Evolutionary conservation across 495 filamentous ascomycete genomes (phyloP), one percentile per base, ranked within the genome.

Genomic region (Cetradonia linearis): DNA sequence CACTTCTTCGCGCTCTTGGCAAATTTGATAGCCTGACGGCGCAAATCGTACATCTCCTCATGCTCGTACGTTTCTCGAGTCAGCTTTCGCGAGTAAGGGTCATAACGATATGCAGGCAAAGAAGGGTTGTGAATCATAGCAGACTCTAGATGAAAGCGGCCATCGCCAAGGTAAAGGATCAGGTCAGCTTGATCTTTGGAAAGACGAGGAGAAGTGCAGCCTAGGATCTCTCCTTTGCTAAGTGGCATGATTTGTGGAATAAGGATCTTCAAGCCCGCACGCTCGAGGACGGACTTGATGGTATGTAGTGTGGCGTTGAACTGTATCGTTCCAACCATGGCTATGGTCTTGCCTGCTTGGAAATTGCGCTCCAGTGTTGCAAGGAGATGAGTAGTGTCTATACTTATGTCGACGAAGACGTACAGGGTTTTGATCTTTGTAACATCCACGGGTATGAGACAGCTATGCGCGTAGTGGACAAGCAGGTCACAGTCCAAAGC

Each of bases 61-160:
- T 97, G 94, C 44, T 85, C 84, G 71, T 97, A 99, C 30, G 76
- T 83, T 70, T 99, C 93, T 55, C 84, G 84, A 6, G 94, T 96
- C 11, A 99, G 79, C 46, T 87, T 91, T 31, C 91, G 81, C 36
- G 89, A 90, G 73, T 99, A 99, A 0, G 93, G 93, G 68, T 99
- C 93, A 69, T 99, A 99, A 23, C 94, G 84, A 74, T 96, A 97
- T 13, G 94, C 91, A 3, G 92, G 86, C 16, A 96, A 82, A 8
- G 73, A 68, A 0, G 93, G 93, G 72, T 97, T 97, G 70, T 96
- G 91, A 65, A 99, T 99, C 93, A 99, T 97, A 62, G 92, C 91
- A 61, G 85, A 89, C 70, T 99, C 93, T 34, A 99, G 85, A 66
- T 99, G 93, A 78, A 99, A 99, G 54, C 92, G 82, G 23, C 93